Conservation (phyloP, 2,329 filamentous ascomycete species). For the Fonsecaea erecta region DNA sequence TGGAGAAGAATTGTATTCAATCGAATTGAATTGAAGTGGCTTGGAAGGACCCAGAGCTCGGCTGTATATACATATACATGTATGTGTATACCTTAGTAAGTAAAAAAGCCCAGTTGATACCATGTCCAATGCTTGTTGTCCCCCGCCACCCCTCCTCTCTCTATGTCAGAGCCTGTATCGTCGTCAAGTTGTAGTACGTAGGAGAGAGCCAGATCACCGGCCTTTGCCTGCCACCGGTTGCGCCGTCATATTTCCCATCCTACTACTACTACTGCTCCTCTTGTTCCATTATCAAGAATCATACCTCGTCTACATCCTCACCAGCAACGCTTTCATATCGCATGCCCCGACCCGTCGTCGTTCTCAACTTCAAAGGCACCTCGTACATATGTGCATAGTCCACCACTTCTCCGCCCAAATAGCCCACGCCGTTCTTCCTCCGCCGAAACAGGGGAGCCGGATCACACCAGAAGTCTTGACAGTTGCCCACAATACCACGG, state of each 20-base stretch:
- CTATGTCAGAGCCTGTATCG: too few species aligned
- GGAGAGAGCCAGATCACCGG: too few species aligned
- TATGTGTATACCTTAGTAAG: too few species aligned
- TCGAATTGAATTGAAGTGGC: too few species aligned
- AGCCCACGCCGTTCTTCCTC: slow-evolving; percentile 65
- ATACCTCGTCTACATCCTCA: slow-evolving; percentile 40
- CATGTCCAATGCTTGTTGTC: too few species aligned
- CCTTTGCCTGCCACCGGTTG: neutral
- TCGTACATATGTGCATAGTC: slow-evolving; percentile 94
- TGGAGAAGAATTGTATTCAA: too few species aligned
- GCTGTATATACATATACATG: too few species aligned
- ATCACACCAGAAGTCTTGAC: slow-evolving; percentile 96
- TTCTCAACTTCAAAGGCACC: slow-evolving; percentile 69
- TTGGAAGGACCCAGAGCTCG: too few species aligned
- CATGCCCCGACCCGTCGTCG: slow-evolving; percentile 53
- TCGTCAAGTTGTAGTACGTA: too few species aligned
- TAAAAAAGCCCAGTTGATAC: too few species aligned
- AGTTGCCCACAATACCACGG: slow-evolving; percentile 82
- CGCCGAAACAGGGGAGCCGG: slow-evolving; percentile 78
- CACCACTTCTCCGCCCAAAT: slow-evolving; percentile 73
- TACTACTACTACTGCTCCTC: neutral
- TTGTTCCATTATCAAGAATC: slow-evolving; percentile 8
- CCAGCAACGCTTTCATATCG: slow-evolving; percentile 63
- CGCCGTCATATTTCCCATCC: neutral
- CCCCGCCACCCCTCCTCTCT: too few species aligned